phyloP scores from a whole-genome alignment of 2,329 filamentous ascomycete species.

The Cercospora janseana region DNA sequence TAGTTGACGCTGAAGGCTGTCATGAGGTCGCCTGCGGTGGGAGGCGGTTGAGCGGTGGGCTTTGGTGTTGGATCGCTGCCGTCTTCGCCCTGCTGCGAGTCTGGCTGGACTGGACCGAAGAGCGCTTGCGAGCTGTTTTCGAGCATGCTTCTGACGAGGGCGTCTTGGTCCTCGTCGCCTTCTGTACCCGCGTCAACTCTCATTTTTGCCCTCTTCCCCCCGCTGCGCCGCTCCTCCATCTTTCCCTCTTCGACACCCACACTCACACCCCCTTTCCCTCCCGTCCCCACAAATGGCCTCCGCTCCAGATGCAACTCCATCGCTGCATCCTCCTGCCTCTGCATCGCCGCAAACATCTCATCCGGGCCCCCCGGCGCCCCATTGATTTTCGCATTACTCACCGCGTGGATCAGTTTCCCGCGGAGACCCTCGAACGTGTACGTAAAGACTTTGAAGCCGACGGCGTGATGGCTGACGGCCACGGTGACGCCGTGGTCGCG shows the following conservation, averaged over 20 bases:
- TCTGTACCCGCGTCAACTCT: background rate
- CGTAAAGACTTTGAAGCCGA: constrained; percentile 45
- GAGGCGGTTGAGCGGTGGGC: constrained; percentile 1
- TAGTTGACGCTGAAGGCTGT: constrained; percentile 37
- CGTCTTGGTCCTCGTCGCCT: background rate
- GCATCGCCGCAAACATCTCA: constrained; percentile 56
- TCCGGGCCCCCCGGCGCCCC: constrained; percentile 56
- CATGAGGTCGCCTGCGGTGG: constrained; percentile 35
- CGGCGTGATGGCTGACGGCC: constrained; percentile 34
- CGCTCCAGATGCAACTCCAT: constrained; percentile 42
- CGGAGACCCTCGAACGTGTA: constrained; percentile 51
- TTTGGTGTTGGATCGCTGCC: background rate
- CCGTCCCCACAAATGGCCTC: constrained; percentile 26
- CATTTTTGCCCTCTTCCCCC: too few species aligned
- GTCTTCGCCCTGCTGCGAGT: background rate
- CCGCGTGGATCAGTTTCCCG: constrained; percentile 54
- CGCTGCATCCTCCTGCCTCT: constrained; percentile 31
- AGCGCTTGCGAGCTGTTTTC: background rate
- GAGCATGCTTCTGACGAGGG: background rate
- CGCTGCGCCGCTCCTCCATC: too few species aligned
- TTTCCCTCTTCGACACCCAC: too few species aligned
- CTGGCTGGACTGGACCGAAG: background rate
- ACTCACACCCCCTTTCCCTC: background rate
- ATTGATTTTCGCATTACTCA: constrained; percentile 56
- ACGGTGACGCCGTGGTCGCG: constrained; percentile 37